Evolutionary conservation across 768 basidiomycete species (phyloP), one percentile per base, ranked within the genome.

Genomic region (Lyophyllum semitale): DNA sequence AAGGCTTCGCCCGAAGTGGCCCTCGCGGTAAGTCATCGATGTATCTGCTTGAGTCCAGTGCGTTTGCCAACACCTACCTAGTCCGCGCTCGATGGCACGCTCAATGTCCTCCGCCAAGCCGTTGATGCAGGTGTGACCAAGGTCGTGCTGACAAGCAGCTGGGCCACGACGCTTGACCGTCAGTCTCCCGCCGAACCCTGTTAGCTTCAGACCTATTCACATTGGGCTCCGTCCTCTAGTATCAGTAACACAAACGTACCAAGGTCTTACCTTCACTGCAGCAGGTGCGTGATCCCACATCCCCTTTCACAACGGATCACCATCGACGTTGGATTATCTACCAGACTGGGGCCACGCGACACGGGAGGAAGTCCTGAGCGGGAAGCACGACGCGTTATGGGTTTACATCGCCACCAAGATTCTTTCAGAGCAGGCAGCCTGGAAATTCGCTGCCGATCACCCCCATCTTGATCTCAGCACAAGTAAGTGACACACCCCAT

Each of bases 391-490:
- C 52, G 15, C 46, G 17, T 7, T 40, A 3, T 53, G 51, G 46
- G 47, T 49, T 5, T 58, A 58, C 35, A 30, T 51, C 3, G 56
- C 51, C 38, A 48, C 45, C 1, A 53, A 58, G 37, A 48, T 43
- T 25, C 32, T 58, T 20, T 44, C 51, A 12, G 56, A 79, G 59
- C 59, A 62, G 27, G 71, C 69, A 5, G 66, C 71, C 0, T 76
- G 76, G 76, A 60, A 69, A 15, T 74, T 70, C 53, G 75, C 69
- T 1, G 72, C 72, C n/a, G 51, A 59, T 41, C 70, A 76, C 48
- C 71, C 71, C 20, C 61, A 71, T 41, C 54, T 75, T 17, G 70
- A 74, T 25, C 51, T 73, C 30, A 65, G 67, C 15, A 64, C 67
- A 2, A 51, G 74, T 75, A 51, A 46, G 72, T 59, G 3, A 18